phyloP scores from a whole-genome alignment of 306 rosid genomes.

The Castanea crenata region DNA sequence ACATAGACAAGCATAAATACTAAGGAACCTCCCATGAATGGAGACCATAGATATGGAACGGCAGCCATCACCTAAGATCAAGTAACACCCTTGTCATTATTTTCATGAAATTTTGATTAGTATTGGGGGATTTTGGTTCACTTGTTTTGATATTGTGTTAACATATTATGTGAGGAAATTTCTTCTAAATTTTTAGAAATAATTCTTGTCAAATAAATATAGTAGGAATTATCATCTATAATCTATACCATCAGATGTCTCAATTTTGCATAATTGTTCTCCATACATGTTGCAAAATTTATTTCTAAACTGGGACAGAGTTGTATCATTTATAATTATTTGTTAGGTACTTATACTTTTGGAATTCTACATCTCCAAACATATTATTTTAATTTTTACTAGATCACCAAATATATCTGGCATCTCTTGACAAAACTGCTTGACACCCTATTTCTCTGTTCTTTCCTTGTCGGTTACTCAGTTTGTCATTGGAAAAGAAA shows the following conservation, averaged over 20 bases:
- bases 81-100: background rate
- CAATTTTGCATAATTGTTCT: too few relatives aligned
- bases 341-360: too few relatives aligned
- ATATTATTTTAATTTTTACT: too few relatives aligned
- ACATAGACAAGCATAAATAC: constrained; percentile 70
- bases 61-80: constrained; percentile 50
- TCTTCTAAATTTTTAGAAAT: background rate
- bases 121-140: background rate
- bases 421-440: too few relatives aligned
- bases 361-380: too few relatives aligned
- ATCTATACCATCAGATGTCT: too few relatives aligned
- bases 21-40: constrained; percentile 57
- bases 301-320: too few relatives aligned
- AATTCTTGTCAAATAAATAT: background rate
- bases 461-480: too few relatives aligned
- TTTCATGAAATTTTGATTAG: background rate
- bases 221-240: background rate
- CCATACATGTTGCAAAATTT: too few relatives aligned
- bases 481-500: background rate
- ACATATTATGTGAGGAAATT: background rate
- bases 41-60: constrained; percentile 35
- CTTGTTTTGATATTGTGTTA: background rate
- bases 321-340: too few relatives aligned
- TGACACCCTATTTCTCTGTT: background rate
- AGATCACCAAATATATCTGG: too few relatives aligned